Percentiles rank a stretch among this genome's conserved stretches.
phyloP scores from a whole-genome alignment of 441 rosid genomes.

The Rhodomyrtus psidioides region DNA sequence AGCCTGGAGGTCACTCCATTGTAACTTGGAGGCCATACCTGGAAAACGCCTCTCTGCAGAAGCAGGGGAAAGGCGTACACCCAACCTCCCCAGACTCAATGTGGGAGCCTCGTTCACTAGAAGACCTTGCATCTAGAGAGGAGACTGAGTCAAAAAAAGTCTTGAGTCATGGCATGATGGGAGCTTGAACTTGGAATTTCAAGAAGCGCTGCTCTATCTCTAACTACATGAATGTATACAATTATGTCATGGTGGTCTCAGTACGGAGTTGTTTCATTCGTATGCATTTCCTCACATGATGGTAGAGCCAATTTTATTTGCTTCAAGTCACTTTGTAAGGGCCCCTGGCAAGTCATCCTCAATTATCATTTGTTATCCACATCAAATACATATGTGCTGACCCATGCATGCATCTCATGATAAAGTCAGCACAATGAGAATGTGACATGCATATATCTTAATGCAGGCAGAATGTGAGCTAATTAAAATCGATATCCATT shows the following conservation, averaged over 20 bases:
- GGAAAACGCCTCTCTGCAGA: neutral
- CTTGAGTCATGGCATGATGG: neutral
- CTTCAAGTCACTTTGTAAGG: neutral
- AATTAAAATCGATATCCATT: conserved; percentile 83
- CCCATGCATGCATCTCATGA: neutral
- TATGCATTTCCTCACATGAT: neutral
- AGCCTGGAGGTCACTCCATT: neutral
- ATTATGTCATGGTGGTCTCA: neutral
- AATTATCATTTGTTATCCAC: neutral
- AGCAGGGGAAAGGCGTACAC: neutral
- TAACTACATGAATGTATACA: neutral
- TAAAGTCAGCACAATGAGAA: neutral
- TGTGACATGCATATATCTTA: neutral
- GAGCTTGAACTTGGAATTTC: neutral
- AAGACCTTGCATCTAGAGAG: neutral
- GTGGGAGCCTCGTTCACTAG: neutral
- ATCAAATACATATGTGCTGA: neutral
- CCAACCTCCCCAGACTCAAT: neutral
- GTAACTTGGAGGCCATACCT: neutral
- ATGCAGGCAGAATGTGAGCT: conserved; percentile 80
- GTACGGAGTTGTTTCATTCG: neutral
- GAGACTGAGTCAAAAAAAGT: neutral
- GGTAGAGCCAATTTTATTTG: neutral
- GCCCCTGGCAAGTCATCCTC: neutral
- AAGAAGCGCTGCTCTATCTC: neutral